These are phyloP conservation scores for Magnolia changhungtana DNA, from an alignment of 164 flowering plant genomes.

Conservation along the genomic window DNA sequence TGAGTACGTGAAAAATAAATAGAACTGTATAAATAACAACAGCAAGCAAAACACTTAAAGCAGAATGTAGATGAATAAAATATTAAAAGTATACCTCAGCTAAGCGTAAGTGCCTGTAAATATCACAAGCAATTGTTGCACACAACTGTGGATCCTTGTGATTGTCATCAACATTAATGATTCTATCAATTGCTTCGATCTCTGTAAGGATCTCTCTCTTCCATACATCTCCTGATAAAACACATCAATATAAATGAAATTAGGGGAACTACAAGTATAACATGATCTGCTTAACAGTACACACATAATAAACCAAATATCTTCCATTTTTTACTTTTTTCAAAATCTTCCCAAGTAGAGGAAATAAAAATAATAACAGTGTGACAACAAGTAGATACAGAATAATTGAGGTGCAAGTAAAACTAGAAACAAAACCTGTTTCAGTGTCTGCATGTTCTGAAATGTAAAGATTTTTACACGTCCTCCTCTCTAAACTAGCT, in stretches of 20 bases:
- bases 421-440: slow-evolving; percentile 36
- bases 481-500: slow-evolving; percentile 61
- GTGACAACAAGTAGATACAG: too few relatives aligned
- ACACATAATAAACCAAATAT: neutral
- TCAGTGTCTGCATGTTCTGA: slow-evolving; percentile 41
- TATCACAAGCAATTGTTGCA: slow-evolving; percentile 85
- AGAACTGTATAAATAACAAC: too few relatives aligned
- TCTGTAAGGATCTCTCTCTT: slow-evolving; percentile 45
- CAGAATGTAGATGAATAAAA: neutral
- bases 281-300: neutral
- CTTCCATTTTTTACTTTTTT: too few relatives aligned
- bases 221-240: slow-evolving; percentile 43
- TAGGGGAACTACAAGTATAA: neutral
- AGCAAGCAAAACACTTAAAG: neutral
- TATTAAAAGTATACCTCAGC: slow-evolving; percentile 54
- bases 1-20: neutral
- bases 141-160: slow-evolving; percentile 75
- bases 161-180: slow-evolving; percentile 53
- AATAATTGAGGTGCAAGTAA: neutral
- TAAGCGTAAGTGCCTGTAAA: slow-evolving; percentile 81
- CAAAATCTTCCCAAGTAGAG: too few relatives aligned
- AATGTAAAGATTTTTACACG: slow-evolving; percentile 55
- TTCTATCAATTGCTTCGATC: slow-evolving; percentile 37
- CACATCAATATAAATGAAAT: neutral
- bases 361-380: too few relatives aligned